These are phyloP conservation scores for Rhodomyrtus psidioides DNA, from an alignment of 441 rosid species.

Conservation along the genomic window DNA sequence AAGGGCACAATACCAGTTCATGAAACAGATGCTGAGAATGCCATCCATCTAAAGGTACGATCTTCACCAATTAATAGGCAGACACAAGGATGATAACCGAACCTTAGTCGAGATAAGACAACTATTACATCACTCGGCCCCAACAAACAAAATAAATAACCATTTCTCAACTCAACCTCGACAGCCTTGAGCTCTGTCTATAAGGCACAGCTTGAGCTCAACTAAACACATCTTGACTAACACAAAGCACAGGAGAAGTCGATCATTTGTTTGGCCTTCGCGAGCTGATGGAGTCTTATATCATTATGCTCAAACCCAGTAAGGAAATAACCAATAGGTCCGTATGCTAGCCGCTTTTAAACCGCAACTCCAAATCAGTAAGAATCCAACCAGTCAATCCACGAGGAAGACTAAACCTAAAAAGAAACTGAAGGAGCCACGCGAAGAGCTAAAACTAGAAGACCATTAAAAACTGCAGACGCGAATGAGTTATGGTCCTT, in stretches of 20 bases:
- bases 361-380: neutral
- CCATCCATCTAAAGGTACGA: neutral
- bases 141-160: neutral
- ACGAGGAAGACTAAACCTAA: neutral
- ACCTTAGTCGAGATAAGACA: neutral
- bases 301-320: neutral
- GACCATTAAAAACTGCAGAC: slow-evolving; percentile 3
- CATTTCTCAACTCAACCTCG: neutral
- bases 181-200: neutral
- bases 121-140: neutral
- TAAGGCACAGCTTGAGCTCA: neutral
- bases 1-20: neutral
- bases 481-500: neutral
- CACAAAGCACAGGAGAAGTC: neutral
- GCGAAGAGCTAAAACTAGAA: neutral
- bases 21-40: neutral
- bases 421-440: neutral
- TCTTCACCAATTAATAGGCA: neutral
- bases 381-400: neutral
- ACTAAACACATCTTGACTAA: neutral
- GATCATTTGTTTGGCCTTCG: neutral
- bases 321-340: neutral
- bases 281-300: neutral
- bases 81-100: neutral
- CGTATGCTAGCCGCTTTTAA: neutral